Evolutionary conservation across 176 grass and related monocot genomes (phyloP).

Genomic region (Elaeis guineensis): DNA sequence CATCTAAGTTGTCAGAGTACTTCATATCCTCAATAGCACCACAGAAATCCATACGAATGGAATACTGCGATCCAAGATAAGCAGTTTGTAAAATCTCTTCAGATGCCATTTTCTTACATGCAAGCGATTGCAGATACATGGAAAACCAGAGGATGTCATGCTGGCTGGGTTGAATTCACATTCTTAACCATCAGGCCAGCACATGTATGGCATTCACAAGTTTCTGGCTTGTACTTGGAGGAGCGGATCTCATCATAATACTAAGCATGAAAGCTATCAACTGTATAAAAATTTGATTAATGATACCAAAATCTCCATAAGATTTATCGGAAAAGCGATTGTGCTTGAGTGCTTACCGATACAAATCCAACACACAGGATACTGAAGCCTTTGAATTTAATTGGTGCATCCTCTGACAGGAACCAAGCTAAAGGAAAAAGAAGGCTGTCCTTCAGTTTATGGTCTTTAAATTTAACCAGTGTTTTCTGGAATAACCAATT

Average conservation of each 20-base stretch:
- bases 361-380: slow-evolving; percentile 74
- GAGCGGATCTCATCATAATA: slow-evolving; percentile 38
- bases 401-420: slow-evolving; percentile 66
- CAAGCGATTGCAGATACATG: no score
- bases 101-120: no score
- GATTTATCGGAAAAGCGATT: not conserved
- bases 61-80: no score
- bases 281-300: slow-evolving; percentile 22
- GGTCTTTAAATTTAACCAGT: not conserved
- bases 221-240: slow-evolving; percentile 29
- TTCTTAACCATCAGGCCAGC: no score
- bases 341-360: slow-evolving; percentile 32
- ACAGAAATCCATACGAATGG: no score
- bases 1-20: no score
- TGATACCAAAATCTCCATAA: not conserved
- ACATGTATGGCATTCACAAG: no score
- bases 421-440: slow-evolving; percentile 50
- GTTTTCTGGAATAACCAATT: not conserved
- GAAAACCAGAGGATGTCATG: no score
- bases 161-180: no score
- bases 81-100: no score
- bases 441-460: not conserved
- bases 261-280: slow-evolving; percentile 44
- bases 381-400: slow-evolving; percentile 88
- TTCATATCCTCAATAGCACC: no score